These are phyloP conservation scores for Linnemannia zychae DNA, from an alignment of 192 early-diverging fungal species.

Conservation along the genomic window DNA sequence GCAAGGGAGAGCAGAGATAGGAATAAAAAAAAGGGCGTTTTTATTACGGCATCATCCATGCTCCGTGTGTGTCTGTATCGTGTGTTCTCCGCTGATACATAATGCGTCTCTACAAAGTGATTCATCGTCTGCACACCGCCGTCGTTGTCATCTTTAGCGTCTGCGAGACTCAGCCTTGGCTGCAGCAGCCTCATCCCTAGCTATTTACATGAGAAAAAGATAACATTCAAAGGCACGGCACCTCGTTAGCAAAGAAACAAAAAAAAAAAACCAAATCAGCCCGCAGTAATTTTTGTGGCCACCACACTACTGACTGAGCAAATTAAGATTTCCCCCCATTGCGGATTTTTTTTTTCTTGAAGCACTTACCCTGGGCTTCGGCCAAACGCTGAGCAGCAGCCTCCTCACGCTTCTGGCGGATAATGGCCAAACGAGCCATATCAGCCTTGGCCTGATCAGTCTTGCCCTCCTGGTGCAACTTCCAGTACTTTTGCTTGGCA, in stretches of 20 bases:
- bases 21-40: neutral
- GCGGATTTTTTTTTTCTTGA: neutral
- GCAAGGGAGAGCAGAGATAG: too few relatives aligned
- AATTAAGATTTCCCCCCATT: neutral
- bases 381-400: constrained; percentile 62
- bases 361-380: constrained; percentile 55
- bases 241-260: constrained; percentile 6
- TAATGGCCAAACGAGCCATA: constrained; percentile 64
- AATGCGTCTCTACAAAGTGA: neutral
- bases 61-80: neutral
- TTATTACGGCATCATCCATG: constrained; percentile 7
- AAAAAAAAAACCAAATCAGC: constrained; percentile 10
- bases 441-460: constrained; percentile 68
- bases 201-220: neutral
- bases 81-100: neutral
- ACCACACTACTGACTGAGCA: neutral
- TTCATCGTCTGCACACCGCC: neutral
- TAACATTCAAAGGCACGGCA: neutral
- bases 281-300: neutral
- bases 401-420: constrained; percentile 66
- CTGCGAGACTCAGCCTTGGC: constrained; percentile 52
- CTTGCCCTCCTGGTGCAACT: constrained; percentile 66
- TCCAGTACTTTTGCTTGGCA: constrained; percentile 63
- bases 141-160: constrained; percentile 12
- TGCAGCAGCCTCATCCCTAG: constrained; percentile 52